Evolutionary conservation across 1,284 basidiomycete genomes (phyloP), one percentile per base, ranked within the genome.

Genomic region (Pseudozyma flocculosa): DNA sequence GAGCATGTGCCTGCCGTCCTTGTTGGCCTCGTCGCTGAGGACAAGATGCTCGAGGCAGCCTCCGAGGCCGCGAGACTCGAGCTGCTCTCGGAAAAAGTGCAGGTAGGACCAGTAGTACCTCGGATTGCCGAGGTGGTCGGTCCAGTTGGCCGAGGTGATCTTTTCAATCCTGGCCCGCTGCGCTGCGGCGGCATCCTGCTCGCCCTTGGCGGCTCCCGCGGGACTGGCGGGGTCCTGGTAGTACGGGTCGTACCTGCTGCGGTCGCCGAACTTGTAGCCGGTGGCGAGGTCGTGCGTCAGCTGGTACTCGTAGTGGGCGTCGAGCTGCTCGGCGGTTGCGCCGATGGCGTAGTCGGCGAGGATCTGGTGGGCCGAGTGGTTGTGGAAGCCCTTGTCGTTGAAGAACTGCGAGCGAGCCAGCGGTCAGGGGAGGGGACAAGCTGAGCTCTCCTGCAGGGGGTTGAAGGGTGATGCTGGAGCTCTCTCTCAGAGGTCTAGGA

Each of bases 51-150:
- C 53, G 36, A 70, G 19, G 24, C 45, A 48, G 4, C 9, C 21
- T 1, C 9, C 36, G 2, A 60, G 32, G 7, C 53, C 55, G 4
- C 41, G 5, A 18, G 45, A 3, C 1, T 17, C 13, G 7, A 67
- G 22, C 13, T 58, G 29, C 13, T 24, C 17, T 9, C 61, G 53
- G 37, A 70, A 68, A 37, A 62, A 70, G 26, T 47, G 47, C 13
- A 70, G 45, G 24, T 67, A 70, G n/a, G 44, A 29, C 68, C 68
- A 70, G 45, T 68, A 70, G 45, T 44, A 48, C 1, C 50, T 40
- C 1, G 50, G 43, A 13, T 52, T 46, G 2, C 62, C 65, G n/a
- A 68, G 26, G 23, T 54, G 51, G 21, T 58, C n/a, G 3, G 19
- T 49, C 68, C 68, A 70, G 22, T 65, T 68, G 15, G 10, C 34